These are phyloP conservation scores for Neurospora sp. DNA, from an alignment of 495 filamentous ascomycete species.

Conservation along the genomic window DNA sequence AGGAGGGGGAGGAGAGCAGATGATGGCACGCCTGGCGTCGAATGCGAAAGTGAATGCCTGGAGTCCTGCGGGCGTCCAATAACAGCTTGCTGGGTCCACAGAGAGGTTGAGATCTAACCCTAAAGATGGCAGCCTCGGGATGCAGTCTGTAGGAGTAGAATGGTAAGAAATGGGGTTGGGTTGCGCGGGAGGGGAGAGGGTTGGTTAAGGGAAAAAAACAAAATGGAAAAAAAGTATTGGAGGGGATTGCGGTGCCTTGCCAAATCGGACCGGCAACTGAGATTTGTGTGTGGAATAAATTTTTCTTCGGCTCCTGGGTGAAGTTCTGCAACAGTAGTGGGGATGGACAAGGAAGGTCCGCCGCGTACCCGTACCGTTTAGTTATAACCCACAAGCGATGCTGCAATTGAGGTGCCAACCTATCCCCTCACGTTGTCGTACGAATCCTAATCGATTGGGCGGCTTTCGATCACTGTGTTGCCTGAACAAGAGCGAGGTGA, in stretches of 20 bases:
- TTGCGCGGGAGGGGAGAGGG: slow-evolving; percentile 5
- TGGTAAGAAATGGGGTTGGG: slow-evolving; percentile 1
- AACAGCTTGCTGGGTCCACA: background rate
- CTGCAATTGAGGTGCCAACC: background rate
- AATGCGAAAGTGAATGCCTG: background rate
- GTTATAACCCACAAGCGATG: background rate
- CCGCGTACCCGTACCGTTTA: background rate
- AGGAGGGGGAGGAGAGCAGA: background rate
- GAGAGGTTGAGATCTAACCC: slow-evolving; percentile 12
- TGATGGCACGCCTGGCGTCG: background rate
- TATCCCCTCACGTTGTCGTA: background rate
- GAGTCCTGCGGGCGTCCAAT: background rate
- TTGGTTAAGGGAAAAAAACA: slow-evolving; percentile 3
- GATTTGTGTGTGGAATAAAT: slow-evolving; percentile 31
- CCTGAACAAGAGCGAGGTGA: background rate
- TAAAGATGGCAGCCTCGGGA: slow-evolving; percentile 9
- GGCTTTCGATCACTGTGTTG: background rate
- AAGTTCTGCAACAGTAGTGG: slow-evolving; percentile 19
- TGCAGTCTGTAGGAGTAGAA: slow-evolving; percentile 7
- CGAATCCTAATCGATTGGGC: background rate
- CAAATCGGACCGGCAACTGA: slow-evolving; percentile 18
- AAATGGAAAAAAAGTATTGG: slow-evolving; percentile 14
- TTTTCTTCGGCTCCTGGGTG: slow-evolving; percentile 20
- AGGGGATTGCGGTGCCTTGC: slow-evolving; percentile 12
- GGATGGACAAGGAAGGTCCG: slow-evolving; percentile 13